phyloP scores from a whole-genome alignment of 768 basidiomycete species.

The Goffeauzyma gilvescens region DNA sequence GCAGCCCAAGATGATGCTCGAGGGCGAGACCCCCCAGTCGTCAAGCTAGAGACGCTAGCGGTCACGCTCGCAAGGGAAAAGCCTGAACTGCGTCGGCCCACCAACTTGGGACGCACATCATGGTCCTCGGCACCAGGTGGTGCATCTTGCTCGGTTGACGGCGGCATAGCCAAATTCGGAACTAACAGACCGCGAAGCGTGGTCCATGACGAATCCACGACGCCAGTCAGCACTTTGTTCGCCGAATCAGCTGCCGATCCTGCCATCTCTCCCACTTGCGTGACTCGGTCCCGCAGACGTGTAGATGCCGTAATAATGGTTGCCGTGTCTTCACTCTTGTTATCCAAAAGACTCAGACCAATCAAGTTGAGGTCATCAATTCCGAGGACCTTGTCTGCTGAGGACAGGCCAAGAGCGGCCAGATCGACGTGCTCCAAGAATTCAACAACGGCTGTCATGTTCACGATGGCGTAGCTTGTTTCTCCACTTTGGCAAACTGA shows the following conservation, averaged over 20 bases:
- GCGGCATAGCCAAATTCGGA: slow-evolving; percentile 6
- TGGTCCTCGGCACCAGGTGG: background rate
- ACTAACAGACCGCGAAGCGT: slow-evolving; percentile 56
- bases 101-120: slow-evolving; percentile 7
- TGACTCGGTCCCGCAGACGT: slow-evolving; percentile 53
- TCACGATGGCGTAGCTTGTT: slow-evolving; percentile 80
- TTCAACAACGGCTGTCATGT: slow-evolving; percentile 83
- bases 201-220: slow-evolving; percentile 77
- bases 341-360: slow-evolving; percentile 44
- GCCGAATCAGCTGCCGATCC: slow-evolving; percentile 67
- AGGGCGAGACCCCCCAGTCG: background rate
- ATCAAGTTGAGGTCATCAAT: slow-evolving; percentile 53
- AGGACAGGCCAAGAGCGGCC: slow-evolving; percentile 42
- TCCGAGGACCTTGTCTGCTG: slow-evolving; percentile 24
- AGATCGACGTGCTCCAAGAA: slow-evolving; percentile 90
- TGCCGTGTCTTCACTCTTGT: slow-evolving; percentile 36
- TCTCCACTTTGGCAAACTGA: slow-evolving; percentile 47
- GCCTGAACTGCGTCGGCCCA: background rate
- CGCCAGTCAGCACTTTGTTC: slow-evolving; percentile 51
- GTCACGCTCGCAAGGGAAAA: background rate
- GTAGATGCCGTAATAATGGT: slow-evolving; percentile 38
- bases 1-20: background rate
- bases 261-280: slow-evolving; percentile 46
- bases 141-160: background rate
- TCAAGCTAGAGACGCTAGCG: background rate